A percentile compares a stretch with the other conserved stretches of the same genome.
Conservation (phyloP, 257 asterid genomes). For the Prunella vulgaris region DNA sequence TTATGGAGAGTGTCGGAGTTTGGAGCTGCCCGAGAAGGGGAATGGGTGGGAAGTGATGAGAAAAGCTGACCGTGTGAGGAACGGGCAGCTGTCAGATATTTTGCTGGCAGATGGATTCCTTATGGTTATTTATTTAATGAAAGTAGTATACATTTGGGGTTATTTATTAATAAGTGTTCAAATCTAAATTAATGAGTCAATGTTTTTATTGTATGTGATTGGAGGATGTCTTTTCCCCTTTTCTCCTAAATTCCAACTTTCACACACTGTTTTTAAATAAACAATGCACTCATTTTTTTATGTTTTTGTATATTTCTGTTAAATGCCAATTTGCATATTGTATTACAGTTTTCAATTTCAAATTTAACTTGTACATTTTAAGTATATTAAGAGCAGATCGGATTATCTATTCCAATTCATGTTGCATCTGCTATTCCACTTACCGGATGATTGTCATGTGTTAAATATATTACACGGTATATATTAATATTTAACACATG, state of each 20-base stretch:
- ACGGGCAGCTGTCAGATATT: conserved; percentile 73
- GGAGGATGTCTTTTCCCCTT: neutral
- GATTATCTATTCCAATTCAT: no score
- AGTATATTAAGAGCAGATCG: no score
- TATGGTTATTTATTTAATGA: neutral
- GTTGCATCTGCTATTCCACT: no score
- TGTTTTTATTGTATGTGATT: conserved; percentile 1
- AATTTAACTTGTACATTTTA: no score
- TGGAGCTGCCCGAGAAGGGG: conserved; percentile 51
- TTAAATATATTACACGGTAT: no score
- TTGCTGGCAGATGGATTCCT: conserved; percentile 53
- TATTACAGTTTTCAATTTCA: no score
- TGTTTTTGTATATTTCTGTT: no score
- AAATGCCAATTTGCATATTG: no score
- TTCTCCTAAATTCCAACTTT: conserved; percentile 19
- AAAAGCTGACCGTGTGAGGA: conserved; percentile 40
- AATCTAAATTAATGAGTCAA: conserved; percentile 15
- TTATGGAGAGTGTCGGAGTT: conserved; percentile 21
- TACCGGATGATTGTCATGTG: no score
- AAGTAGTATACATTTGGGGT: neutral
- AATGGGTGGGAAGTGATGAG: conserved; percentile 22
- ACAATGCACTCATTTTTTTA: no score
- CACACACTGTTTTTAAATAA: conserved; percentile 13
- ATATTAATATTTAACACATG: no score
- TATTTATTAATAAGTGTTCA: conserved; percentile 15